These are phyloP conservation scores for Coemansia sp. DNA, from an alignment of 192 early-diverging fungal genomes.

Conservation along the genomic window DNA sequence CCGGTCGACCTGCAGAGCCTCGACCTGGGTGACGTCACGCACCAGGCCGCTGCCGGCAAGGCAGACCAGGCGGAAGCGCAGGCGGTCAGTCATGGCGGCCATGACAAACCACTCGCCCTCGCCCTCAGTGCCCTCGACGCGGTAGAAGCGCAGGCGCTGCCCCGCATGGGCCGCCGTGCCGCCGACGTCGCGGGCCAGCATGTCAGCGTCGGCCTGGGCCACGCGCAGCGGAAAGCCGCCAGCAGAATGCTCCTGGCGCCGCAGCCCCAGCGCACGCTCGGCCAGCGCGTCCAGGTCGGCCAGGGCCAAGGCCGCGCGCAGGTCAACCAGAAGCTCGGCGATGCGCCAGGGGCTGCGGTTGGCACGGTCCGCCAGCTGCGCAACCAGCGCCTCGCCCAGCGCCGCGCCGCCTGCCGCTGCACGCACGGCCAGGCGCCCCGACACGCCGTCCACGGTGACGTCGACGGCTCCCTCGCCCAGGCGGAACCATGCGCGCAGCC, in stretches of 20 bases:
- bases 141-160: conserved; percentile 48
- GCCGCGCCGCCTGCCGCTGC: conserved; percentile 39
- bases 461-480: conserved; percentile 48
- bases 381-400: conserved; percentile 40
- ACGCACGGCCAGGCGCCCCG: conserved; percentile 42
- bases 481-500: conserved; percentile 53
- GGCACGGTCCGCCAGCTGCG: conserved; percentile 43
- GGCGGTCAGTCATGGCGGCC: conserved; percentile 53
- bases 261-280: conserved; percentile 45
- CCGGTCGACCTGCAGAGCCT: conserved; percentile 49
- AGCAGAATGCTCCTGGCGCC: conserved; percentile 5
- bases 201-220: conserved; percentile 49
- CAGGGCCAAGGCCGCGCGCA: conserved; percentile 49
- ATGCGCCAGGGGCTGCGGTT: conserved; percentile 48
- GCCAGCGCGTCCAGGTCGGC: conserved; percentile 51
- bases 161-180: conserved; percentile 28
- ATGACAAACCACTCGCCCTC: conserved; percentile 53
- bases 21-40: conserved; percentile 42
- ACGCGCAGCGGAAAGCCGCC: conserved; percentile 39
- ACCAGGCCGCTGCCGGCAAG: conserved; percentile 33
- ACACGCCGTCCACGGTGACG: conserved; percentile 38
- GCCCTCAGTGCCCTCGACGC: conserved; percentile 53
- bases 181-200: conserved; percentile 38
- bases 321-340: conserved; percentile 42
- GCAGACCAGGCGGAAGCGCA: conserved; percentile 49